Percentiles rank a stretch among this genome's conserved stretches.
Evolutionary conservation across 352 stramenopile species (phyloP).

Genomic region (Phytophthora ramorum): DNA sequence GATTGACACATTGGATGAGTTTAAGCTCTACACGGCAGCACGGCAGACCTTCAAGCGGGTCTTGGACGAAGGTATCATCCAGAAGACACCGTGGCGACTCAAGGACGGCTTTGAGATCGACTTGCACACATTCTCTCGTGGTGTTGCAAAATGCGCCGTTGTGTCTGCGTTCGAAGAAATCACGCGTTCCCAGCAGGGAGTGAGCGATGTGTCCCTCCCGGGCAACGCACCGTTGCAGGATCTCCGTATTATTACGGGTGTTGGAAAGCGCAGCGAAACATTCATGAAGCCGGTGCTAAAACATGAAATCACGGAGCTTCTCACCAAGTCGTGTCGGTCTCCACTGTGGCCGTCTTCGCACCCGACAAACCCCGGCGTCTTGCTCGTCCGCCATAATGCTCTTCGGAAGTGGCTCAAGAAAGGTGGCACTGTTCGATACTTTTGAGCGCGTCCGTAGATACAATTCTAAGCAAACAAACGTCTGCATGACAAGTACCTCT

Average conservation of each 20-base stretch:
- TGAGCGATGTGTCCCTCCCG: slow-evolving; percentile 32
- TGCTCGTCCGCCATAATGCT: slow-evolving; percentile 58
- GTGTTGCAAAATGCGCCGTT: slow-evolving; percentile 75
- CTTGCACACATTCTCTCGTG: slow-evolving; percentile 71
- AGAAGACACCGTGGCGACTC: slow-evolving; percentile 53
- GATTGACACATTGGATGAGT: slow-evolving; percentile 66
- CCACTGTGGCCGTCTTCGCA: slow-evolving; percentile 58
- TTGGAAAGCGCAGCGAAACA: slow-evolving; percentile 64
- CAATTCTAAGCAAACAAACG: too few species aligned
- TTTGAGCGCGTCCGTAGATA: slow-evolving; percentile 16
- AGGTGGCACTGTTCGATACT: slow-evolving; percentile 48
- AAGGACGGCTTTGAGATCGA: slow-evolving; percentile 75
- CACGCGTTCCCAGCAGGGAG: slow-evolving; percentile 33
- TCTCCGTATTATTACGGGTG: slow-evolving; percentile 77
- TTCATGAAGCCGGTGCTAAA: slow-evolving; percentile 69
- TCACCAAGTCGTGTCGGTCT: slow-evolving; percentile 56
- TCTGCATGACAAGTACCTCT: not conserved
- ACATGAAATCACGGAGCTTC: slow-evolving; percentile 57
- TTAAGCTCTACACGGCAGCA: slow-evolving; percentile 53
- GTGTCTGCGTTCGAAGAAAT: slow-evolving; percentile 68
- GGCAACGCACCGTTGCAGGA: slow-evolving; percentile 41
- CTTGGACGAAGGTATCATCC: slow-evolving; percentile 49
- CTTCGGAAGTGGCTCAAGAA: slow-evolving; percentile 67
- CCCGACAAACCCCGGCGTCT: slow-evolving; percentile 64
- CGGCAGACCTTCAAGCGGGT: slow-evolving; percentile 58